Evolutionary conservation across 148 eudicot species (phyloP), one percentile per base, ranked within the genome.

Genomic region (Simmondsia chinensis): DNA sequence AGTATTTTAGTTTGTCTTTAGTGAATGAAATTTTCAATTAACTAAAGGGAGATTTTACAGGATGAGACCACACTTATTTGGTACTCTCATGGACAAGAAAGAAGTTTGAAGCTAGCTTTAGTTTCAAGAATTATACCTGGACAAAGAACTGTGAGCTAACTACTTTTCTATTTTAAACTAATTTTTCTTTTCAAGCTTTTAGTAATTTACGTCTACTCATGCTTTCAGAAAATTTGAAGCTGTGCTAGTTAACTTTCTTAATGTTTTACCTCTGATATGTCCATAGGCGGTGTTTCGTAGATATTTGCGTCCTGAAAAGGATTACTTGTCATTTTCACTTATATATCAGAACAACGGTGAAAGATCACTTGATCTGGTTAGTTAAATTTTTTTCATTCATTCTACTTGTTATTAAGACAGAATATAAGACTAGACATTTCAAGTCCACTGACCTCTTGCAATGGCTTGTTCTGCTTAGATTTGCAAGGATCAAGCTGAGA

Each of bases 131-230:
- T 91, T 65, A 50, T 82, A 25, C 86, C 74, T 30, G 97, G 95
- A 49, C 97, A 91, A 58, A 79, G 95, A 91, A 91, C 97, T 26
- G 95, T 91, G 60, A 89, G 97, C 71, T 75, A 57, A 51, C 50
- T 30, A 1, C 15, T 26, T 43, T 60, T 22, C 60, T 9, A 61
- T 33, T 25, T 7, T 20, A 6, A 14, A n/a, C 39, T 21, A 15
- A n/a, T 53, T 11, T 14, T 30, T 17, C 18, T n/a, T 22, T 22
- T 17, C 7, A 13, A 19, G 19, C 8, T 2, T 20, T 9, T 19
- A 34, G 14, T 17, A 29, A 13, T 52, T 46, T 32, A 52, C 0
- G 31, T 48, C 42, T 51, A 14, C 27, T 3, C 29, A 3, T 13
- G 33, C 0, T 32, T 0, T 24, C 17, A 28, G 10, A 9, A 21